Conservation (phyloP, 192 early-diverging fungal species). For the Coemansia sp. region DNA sequence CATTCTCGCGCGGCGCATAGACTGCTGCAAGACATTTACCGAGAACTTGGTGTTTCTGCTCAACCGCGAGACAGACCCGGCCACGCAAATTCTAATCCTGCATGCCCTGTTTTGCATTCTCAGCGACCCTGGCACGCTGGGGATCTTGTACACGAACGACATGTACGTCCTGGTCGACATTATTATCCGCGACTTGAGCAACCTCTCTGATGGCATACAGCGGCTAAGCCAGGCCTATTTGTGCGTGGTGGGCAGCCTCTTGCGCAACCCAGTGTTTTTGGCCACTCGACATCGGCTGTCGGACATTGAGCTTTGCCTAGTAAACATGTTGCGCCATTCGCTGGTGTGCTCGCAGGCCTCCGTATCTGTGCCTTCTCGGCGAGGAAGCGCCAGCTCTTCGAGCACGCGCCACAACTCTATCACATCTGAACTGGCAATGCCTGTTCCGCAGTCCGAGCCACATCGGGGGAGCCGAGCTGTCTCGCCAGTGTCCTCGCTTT, state of each 20-base stretch:
- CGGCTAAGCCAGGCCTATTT: slow-evolving; percentile 71
- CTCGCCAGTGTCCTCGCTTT: slow-evolving; percentile 43
- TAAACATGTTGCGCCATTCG: slow-evolving; percentile 48
- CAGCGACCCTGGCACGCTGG: slow-evolving; percentile 59
- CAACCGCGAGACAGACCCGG: slow-evolving; percentile 77
- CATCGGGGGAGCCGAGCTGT: slow-evolving; percentile 19
- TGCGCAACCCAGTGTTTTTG: slow-evolving; percentile 65
- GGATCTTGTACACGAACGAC: slow-evolving; percentile 94
- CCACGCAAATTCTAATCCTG: slow-evolving; percentile 59
- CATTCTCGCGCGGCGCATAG: slow-evolving; percentile 39
- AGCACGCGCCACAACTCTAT: slow-evolving; percentile 47
- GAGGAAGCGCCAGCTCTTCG: slow-evolving; percentile 35
- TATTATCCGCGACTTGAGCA: slow-evolving; percentile 77
- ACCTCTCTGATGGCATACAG: slow-evolving; percentile 71
- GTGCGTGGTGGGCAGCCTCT: slow-evolving; percentile 64
- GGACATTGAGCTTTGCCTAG: slow-evolving; percentile 55
- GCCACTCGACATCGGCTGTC: slow-evolving; percentile 42
- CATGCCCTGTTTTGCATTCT: slow-evolving; percentile 76
- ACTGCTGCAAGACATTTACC: slow-evolving; percentile 75
- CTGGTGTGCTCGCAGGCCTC: slow-evolving; percentile 40
- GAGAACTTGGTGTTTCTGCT: slow-evolving; percentile 92
- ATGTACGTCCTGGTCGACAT: slow-evolving; percentile 86
- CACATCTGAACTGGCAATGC: slow-evolving; percentile 21
- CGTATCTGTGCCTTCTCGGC: slow-evolving; percentile 12
- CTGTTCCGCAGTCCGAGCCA: neutral